These are phyloP conservation scores for Claviceps cyperi DNA, from an alignment of 2,329 filamentous ascomycete genomes.

Conservation along the genomic window DNA sequence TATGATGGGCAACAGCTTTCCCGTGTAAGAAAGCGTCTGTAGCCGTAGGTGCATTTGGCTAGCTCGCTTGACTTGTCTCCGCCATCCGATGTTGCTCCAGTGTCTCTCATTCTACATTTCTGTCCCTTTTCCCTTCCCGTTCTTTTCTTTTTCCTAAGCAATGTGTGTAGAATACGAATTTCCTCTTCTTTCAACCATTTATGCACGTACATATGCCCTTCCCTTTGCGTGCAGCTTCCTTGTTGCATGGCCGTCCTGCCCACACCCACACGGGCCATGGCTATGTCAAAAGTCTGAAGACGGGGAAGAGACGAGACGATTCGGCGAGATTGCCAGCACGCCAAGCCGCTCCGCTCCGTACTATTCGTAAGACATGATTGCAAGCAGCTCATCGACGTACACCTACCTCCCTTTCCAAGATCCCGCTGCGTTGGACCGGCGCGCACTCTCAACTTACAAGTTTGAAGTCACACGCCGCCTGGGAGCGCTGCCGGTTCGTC, in stretches of 20 bases:
- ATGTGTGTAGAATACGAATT: too few species aligned
- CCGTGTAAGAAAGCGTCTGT: not conserved
- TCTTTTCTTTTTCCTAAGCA: not conserved
- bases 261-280: not conserved
- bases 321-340: slow-evolving; percentile 2
- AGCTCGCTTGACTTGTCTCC: not conserved
- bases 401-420: slow-evolving; percentile 1
- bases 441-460: too few species aligned
- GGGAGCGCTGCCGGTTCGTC: not conserved
- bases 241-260: not conserved
- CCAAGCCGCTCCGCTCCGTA: not conserved
- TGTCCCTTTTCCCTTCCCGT: not conserved
- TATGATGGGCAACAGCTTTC: not conserved
- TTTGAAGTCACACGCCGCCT: too few species aligned
- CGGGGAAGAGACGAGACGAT: not conserved
- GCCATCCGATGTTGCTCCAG: not conserved
- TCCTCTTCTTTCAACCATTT: not conserved
- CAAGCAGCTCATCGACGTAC: not conserved
- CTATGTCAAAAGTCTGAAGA: not conserved
- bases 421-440: slow-evolving; percentile 2
- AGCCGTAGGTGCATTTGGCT: not conserved
- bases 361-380: not conserved
- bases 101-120: not conserved
- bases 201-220: too few species aligned
- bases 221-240: not conserved